phyloP scores from a whole-genome alignment of 306 rosid genomes.

The Dryas drummondii region DNA sequence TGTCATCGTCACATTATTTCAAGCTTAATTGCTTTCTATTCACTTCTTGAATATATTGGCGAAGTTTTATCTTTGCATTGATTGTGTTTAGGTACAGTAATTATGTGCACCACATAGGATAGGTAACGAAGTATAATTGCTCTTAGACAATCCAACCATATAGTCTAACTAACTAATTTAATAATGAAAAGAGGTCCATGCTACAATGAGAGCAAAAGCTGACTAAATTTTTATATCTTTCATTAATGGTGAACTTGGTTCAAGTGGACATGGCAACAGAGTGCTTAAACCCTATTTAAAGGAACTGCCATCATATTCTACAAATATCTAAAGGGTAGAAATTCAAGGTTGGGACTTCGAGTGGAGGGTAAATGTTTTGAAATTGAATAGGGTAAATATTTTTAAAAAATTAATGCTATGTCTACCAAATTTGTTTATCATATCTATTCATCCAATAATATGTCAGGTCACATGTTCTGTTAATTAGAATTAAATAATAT shows the following conservation, averaged over 20 bases:
- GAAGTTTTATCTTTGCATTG: constrained; percentile 32
- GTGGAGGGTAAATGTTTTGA: too few relatives aligned
- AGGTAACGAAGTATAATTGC: constrained; percentile 34
- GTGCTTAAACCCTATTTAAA: constrained; percentile 33
- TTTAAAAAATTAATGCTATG: too few relatives aligned
- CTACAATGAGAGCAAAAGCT: constrained; percentile 25
- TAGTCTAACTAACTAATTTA: constrained; percentile 40
- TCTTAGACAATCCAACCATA: constrained; percentile 28
- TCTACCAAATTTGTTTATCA: too few relatives aligned
- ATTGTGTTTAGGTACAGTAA: constrained; percentile 34
- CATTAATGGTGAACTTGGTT: constrained; percentile 24
- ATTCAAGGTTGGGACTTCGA: too few relatives aligned
- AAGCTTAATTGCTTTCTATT: constrained; percentile 42
- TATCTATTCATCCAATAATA: too few relatives aligned
- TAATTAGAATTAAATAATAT: too few relatives aligned
- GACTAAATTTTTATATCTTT: constrained; percentile 1
- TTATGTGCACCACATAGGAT: constrained; percentile 29
- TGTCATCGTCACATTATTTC: constrained; percentile 4
- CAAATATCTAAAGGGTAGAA: not conserved
- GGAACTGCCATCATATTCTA: constrained; percentile 9
- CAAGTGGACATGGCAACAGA: constrained; percentile 38
- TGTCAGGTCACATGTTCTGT: too few relatives aligned
- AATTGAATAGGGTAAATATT: too few relatives aligned
- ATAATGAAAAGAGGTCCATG: constrained; percentile 21
- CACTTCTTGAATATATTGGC: constrained; percentile 37